phyloP scores from a whole-genome alignment of 2,329 filamentous ascomycete genomes.

The Lachnellula occidentalis region DNA sequence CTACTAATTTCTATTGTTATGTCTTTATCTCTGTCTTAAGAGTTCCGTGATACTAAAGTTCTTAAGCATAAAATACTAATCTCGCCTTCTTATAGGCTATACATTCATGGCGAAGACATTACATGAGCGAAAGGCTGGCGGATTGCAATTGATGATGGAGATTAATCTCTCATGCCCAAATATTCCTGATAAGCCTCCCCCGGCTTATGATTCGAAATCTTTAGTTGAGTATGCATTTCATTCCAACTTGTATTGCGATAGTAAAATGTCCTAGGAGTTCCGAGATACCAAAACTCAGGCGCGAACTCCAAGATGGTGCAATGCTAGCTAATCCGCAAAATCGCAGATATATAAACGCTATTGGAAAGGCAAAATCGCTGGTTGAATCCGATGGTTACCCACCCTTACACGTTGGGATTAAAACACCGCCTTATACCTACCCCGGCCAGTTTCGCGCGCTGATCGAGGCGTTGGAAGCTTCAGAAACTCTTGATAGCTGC shows the following conservation, averaged over 20 bases:
- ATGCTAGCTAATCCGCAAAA: too few relatives aligned
- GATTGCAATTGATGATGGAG: slow-evolving; percentile 52
- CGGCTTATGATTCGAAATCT: slow-evolving; percentile 55
- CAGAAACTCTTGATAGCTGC: slow-evolving; percentile 23
- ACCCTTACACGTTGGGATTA: slow-evolving; percentile 50
- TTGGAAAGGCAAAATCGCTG: too few relatives aligned
- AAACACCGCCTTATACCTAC: slow-evolving; percentile 73
- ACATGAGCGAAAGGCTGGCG: slow-evolving; percentile 15
- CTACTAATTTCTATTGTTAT: too few relatives aligned
- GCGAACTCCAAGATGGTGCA: too few relatives aligned
- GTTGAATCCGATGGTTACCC: too few relatives aligned
- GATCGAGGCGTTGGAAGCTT: slow-evolving; percentile 42
- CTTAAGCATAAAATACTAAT: too few relatives aligned
- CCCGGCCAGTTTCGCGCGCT: slow-evolving; percentile 57
- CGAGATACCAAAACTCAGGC: too few relatives aligned
- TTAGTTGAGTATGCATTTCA: slow-evolving; percentile 49
- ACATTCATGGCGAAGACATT: slow-evolving; percentile 32
- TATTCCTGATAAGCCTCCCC: slow-evolving; percentile 61
- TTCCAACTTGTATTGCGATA: too few relatives aligned
- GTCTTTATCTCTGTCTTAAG: too few relatives aligned
- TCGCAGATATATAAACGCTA: too few relatives aligned
- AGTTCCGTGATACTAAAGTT: too few relatives aligned
- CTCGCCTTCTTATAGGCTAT: background rate
- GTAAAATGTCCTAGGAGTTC: too few relatives aligned
- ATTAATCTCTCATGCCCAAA: slow-evolving; percentile 77